These are phyloP conservation scores for apple (Malus domestica) DNA, from an alignment of 306 rosid genomes.

Conservation along the genomic window ASM211411v1 NC_041804.1:666501-667000, in stretches of 20 bases:
- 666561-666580: not conserved
- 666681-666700: too few relatives aligned
- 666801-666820: not conserved
- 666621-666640: too few relatives aligned
- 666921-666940: not conserved
- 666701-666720: too few relatives aligned
- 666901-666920: not conserved
- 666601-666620: too few relatives aligned
- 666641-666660: too few relatives aligned
- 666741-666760: too few relatives aligned
- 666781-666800: conserved; percentile 7
- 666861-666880: not conserved
- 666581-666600: not conserved
- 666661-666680: not conserved
- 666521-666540: not conserved
- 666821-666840: not conserved
- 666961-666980: not conserved
- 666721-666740: not conserved
- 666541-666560: not conserved
- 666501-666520: not conserved
- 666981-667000: not conserved
- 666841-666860: not conserved
- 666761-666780: not conserved
- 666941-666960: not conserved
- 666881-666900: not conserved